A percentile compares a stretch with the other conserved stretches of the same genome.
These are phyloP conservation scores for Penicillium subrubescens DNA, from an alignment of 495 filamentous ascomycete genomes.

Conservation along the genomic window DNA sequence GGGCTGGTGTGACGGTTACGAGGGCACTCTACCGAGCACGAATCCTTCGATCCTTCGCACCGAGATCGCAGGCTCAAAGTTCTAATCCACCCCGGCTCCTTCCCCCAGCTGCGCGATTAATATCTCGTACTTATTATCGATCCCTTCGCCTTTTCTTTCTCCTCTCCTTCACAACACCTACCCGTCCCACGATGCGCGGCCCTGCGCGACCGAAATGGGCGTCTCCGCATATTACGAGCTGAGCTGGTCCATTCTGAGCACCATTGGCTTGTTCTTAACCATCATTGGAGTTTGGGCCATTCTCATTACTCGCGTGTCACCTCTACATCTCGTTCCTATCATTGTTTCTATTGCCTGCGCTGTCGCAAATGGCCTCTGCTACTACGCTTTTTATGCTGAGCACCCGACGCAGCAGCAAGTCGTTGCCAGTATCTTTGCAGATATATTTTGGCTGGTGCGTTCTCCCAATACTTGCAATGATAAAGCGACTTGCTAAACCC, in stretches of 20 bases:
- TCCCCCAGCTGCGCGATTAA: not conserved
- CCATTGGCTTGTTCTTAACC: conserved; percentile 3
- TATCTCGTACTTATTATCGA: not conserved
- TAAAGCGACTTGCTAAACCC: not conserved
- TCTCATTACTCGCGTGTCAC: not conserved
- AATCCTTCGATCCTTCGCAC: not conserved
- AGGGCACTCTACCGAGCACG: not conserved
- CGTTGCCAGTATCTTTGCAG: conserved; percentile 1
- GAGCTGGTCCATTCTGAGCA: conserved; percentile 3
- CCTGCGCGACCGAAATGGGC: not conserved
- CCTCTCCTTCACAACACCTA: not conserved
- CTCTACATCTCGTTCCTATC: not conserved
- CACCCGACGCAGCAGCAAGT: not conserved
- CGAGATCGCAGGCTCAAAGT: not conserved
- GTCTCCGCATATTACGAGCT: conserved; percentile 7
- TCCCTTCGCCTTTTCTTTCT: not conserved
- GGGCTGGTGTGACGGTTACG: not conserved
- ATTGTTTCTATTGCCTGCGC: not conserved
- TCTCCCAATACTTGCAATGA: too few species aligned
- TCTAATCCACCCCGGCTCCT: not conserved
- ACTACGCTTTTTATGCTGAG: not conserved
- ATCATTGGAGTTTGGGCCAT: not conserved
- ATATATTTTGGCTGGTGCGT: conserved; percentile 4
- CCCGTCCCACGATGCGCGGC: not conserved
- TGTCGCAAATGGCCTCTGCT: conserved; percentile 3